Evolutionary conservation across 2,329 filamentous ascomycete species (phyloP).

Genomic region (Verticillium longisporum): DNA sequence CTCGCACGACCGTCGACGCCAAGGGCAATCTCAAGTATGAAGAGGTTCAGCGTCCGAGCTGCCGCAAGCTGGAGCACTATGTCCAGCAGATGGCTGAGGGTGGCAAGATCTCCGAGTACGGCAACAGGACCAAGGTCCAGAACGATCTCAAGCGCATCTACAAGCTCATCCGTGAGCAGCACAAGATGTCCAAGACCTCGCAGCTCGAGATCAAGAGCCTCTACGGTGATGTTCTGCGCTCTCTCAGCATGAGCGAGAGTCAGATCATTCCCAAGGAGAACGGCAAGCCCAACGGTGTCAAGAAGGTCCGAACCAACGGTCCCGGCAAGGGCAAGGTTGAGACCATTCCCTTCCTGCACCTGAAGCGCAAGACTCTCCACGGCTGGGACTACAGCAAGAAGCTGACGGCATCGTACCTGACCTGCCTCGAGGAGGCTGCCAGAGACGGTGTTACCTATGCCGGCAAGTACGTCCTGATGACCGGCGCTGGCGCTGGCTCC

Average conservation of each 20-base stretch:
- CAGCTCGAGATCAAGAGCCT: constrained; percentile 94
- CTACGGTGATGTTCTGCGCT: constrained; percentile 90
- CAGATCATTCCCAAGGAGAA: constrained; percentile 91
- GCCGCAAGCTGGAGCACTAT: constrained; percentile 96
- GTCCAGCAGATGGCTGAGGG: constrained; percentile 98
- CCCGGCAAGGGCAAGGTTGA: constrained; percentile 83
- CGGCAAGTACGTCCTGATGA: constrained; percentile 96
- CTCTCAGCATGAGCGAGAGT: constrained; percentile 94
- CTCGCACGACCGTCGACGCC: constrained; percentile 84
- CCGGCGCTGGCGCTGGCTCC: constrained; percentile 92
- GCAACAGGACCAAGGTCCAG: constrained; percentile 96
- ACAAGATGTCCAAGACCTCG: constrained; percentile 93
- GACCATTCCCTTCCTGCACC: constrained; percentile 93
- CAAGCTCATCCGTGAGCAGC: constrained; percentile 97
- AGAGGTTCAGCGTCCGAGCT: constrained; percentile 79
- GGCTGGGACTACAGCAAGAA: constrained; percentile 99
- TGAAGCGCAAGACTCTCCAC: constrained; percentile 88
- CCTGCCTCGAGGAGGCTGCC: constrained; percentile 84
- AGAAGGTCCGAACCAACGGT: constrained; percentile 50
- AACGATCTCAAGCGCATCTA: constrained; percentile 92
- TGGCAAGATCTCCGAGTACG: constrained; percentile 97
- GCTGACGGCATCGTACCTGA: constrained; percentile 85
- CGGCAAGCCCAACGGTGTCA: constrained; percentile 49
- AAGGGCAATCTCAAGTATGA: constrained; percentile 90
- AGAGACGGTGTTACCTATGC: constrained; percentile 83